phyloP scores from a whole-genome alignment of 768 basidiomycete species.

The Leccinum truebloodii region DNA sequence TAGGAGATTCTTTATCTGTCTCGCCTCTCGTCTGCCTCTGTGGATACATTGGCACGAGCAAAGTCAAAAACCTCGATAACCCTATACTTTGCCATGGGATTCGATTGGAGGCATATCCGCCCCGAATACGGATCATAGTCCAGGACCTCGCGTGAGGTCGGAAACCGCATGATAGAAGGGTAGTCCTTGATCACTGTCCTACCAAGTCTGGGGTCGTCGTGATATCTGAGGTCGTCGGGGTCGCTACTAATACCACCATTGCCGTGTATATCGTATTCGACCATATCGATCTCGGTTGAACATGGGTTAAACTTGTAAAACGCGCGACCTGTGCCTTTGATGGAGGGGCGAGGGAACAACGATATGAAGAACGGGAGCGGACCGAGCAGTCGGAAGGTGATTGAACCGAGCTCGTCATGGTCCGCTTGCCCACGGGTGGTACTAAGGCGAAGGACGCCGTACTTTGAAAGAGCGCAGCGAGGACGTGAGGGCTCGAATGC shows the following conservation, averaged over 20 bases:
- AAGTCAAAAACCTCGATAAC: constrained; percentile 21
- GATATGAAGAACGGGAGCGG: neutral
- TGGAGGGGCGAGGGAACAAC: constrained; percentile 10
- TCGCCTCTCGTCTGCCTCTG: neutral
- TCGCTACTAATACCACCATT: neutral
- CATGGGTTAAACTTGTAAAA: neutral
- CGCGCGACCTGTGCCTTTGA: constrained; percentile 17
- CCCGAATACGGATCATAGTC: constrained; percentile 26
- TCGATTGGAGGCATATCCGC: constrained; percentile 12
- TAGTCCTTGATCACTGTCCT: constrained; percentile 5
- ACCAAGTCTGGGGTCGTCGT: neutral
- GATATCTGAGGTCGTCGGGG: neutral
- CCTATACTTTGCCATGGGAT: neutral
- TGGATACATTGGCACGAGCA: neutral
- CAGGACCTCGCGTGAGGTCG: neutral
- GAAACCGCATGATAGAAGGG: constrained; percentile 1
- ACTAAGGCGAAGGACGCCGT: constrained; percentile 15
- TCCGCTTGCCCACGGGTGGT: neutral
- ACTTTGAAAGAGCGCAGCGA: neutral
- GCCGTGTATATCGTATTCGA: constrained; percentile 16
- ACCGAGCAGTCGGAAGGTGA: constrained; percentile 12
- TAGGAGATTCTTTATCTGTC: too few species aligned
- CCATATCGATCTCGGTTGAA: neutral
- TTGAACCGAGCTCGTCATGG: neutral
- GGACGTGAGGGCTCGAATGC: neutral